These are phyloP conservation scores for Hanseniaspora gamundiae DNA, from an alignment of 1,139 yeast genomes.

Conservation along the genomic window DNA sequence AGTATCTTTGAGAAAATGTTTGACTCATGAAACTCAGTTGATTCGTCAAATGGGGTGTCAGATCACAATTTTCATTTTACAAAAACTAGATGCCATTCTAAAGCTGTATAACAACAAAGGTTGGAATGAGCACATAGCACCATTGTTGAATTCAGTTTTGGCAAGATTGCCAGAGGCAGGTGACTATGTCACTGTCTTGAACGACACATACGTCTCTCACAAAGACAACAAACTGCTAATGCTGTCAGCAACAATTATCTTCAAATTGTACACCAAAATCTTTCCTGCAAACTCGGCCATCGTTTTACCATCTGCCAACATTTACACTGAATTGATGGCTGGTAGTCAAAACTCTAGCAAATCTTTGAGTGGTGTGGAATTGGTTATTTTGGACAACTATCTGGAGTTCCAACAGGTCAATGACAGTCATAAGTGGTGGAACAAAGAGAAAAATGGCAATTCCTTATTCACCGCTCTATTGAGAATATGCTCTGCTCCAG, in stretches of 20 bases:
- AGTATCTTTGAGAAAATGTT: constrained; percentile 43
- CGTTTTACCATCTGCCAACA: constrained; percentile 23
- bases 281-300: constrained; percentile 24
- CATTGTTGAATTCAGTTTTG: constrained; percentile 28
- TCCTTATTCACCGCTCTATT: constrained; percentile 52
- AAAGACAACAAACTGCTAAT: constrained; percentile 30
- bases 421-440: constrained; percentile 46
- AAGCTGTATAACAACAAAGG: constrained; percentile 29
- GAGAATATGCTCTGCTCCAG: constrained; percentile 32
- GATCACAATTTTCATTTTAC: constrained; percentile 40
- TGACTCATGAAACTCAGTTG: constrained; percentile 42
- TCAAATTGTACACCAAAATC: constrained; percentile 23
- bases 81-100: constrained; percentile 36
- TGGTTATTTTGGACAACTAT: constrained; percentile 39
- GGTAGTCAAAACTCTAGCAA: constrained; percentile 1
- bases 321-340: constrained; percentile 24
- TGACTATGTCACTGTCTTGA: constrained; percentile 27
- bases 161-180: constrained; percentile 37
- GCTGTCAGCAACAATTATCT: constrained; percentile 24
- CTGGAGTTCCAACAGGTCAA: constrained; percentile 29
- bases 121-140: constrained; percentile 29
- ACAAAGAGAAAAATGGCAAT: constrained; percentile 34
- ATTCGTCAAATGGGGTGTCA: constrained; percentile 57
- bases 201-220: constrained; percentile 25
- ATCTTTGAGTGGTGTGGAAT: constrained; percentile 36